Base-by-base conservation (phyloP, 345 rosid species). In the Aquilaria malaccensis region DNA sequence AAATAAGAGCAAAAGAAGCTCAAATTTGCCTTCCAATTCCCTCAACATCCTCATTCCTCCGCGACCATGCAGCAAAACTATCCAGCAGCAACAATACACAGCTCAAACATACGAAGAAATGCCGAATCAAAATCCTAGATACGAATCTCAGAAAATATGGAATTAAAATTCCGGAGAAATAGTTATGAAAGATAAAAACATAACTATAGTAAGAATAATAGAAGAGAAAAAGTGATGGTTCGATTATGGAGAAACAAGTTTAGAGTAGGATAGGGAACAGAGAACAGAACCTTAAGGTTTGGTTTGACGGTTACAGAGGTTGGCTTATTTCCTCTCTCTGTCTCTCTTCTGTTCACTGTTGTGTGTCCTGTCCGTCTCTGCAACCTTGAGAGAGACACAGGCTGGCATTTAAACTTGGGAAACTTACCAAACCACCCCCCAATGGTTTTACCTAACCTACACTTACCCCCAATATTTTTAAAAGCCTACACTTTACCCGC, bases 301-400 rank as follows among this genome's bases (percentile, higher is more conserved):
- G 52, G 33, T 52, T 33, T 63, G 58, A 60, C 66, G 52, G 72
- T 60, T 72, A 67, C 58, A 30, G 68, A 60, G 45, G 58, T 33
- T 29, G 62, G 63, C 58, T 66, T 66, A 60, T 64, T 33, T 58
- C 52, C 22, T 9, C 10, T 63, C 51, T 58, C 11, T 47, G 31
- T 12, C 43, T 54, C 30, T 51, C 64, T 22, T 22, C 22, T 22
- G 22, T 22, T 22, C 22, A 22, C 22, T 22, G 22, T 22, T 22
- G 1, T 22, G 22, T 22, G 22, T 22, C 22, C 22, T 22, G 22
- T 22, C 22, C 22, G 22, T 22, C 22, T 59, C 63, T 69, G 81
- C 66, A 69, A 69, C 81, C 83, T 67, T 32, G 70, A 43, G 51
- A 75, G 79, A 61, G 72, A 73, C 74, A 80, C 67, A 56, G 71